Evolutionary conservation across 2,329 filamentous ascomycete genomes (phyloP), one percentile per base, ranked within the genome.

Genomic region (Chaetomiaceae sp.): DNA sequence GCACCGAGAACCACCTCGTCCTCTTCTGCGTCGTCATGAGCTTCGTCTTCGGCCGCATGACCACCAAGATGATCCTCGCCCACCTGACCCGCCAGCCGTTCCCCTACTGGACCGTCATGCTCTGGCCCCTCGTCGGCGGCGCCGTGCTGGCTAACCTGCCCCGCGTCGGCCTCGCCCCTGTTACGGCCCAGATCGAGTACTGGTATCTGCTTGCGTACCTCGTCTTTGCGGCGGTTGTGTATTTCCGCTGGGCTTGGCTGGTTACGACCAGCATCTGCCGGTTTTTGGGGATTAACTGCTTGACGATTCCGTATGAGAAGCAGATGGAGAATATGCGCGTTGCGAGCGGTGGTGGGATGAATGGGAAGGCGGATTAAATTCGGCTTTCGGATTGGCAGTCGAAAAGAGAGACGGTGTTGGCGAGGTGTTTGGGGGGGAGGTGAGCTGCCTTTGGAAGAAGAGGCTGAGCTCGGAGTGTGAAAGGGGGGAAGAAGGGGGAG

Each of bases 31-130:
- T 95, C 54, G 95, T 89, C 53, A 87, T 97, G 77, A 87, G 89
- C n/a, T 91, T 97, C 62, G 93, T 96, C 53, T 97, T 99, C 68
- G 93, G 93, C 31, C 86, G 93, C 60, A 90, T 99, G 85, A 97
- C 93, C 0, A 99, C 93, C 34, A 99, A 97, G 75, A 97, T 97
- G 70, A 99, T 99, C 65, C 83, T 99, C 16, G 92, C 93, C 3
- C 93, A 99, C 69, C 76, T 99, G 45, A 93, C 93, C 2, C 83
- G 83, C 56, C 93, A 97, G 68, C 88, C 92, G 3, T 99, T 97
- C 71, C 93, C 93, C 1, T 95, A 88, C 77, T 97, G 91, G 90
- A 97, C 93, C 10, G 79, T 93, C 43, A 87, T 97, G 79, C 77
- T 97, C 33, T 82, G 81, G 30, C 93, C 93, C 7, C 82, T 99